These are phyloP conservation scores for Microstroma glucosiphilum DNA, from an alignment of 1,284 basidiomycete genomes.

Conservation along the genomic window DNA sequence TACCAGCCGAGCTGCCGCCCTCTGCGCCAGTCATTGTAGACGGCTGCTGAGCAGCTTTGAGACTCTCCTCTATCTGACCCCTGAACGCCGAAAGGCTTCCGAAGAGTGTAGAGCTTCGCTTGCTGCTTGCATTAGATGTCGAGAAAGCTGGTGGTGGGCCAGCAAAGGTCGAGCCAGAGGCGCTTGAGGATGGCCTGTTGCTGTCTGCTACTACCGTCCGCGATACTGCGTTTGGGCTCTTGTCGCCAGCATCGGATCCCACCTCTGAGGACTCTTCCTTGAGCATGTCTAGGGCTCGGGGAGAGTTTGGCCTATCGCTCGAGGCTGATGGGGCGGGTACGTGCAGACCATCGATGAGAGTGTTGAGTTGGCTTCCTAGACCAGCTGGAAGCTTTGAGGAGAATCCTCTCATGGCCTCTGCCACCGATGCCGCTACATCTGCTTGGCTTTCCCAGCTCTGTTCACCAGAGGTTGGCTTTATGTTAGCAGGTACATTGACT, in stretches of 20 bases:
- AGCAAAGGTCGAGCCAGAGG: neutral
- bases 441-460: neutral
- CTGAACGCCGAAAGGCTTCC: neutral
- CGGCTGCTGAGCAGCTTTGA: neutral
- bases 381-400: neutral
- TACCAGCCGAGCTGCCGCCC: neutral
- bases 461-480: neutral
- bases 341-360: neutral
- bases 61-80: neutral
- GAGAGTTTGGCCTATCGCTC: neutral
- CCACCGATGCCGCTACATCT: neutral
- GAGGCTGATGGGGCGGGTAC: neutral
- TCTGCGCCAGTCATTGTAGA: neutral
- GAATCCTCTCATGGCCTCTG: constrained; percentile 3
- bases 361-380: neutral
- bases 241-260: neutral
- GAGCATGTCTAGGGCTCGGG: neutral
- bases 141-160: neutral
- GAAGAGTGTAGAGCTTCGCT: neutral
- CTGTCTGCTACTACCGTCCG: neutral
- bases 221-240: neutral
- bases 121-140: neutral
- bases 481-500: neutral
- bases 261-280: neutral
- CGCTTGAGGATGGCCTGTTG: neutral